phyloP scores from a whole-genome alignment of 179 eudicot genomes.

The Silene noctiflora region DNA sequence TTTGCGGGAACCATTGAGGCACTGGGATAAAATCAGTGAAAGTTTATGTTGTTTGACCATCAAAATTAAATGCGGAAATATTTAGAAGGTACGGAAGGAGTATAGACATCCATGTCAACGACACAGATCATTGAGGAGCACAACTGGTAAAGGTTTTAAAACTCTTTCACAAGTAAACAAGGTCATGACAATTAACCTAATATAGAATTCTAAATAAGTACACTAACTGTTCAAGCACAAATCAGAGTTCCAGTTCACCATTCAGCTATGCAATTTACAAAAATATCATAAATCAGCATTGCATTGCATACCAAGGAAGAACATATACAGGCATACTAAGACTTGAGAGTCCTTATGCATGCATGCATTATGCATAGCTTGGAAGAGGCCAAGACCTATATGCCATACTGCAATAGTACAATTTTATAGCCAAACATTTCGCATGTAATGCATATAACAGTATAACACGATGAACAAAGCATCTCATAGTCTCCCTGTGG shows the following conservation, averaged over 20 bases:
- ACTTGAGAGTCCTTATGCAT: not conserved
- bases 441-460: not conserved
- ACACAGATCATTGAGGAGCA: not conserved
- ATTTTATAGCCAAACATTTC: not conserved
- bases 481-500: not conserved
- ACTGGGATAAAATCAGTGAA: no score
- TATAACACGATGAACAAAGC: not conserved
- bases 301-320: not conserved
- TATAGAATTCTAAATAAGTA: not conserved
- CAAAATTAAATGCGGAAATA: not conserved
- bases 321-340: not conserved
- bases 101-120: not conserved
- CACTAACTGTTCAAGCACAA: not conserved
- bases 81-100: not conserved
- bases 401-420: not conserved
- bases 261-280: not conserved
- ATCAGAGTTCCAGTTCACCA: not conserved
- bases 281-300: not conserved
- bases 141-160: not conserved
- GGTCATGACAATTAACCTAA: not conserved
- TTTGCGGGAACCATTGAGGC: no score
- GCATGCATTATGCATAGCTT: not conserved
- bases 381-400: not conserved
- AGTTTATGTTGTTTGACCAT: not conserved
- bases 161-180: not conserved